phyloP scores from a whole-genome alignment of 75 land plant species.

The Selaginella tamariscina region DNA sequence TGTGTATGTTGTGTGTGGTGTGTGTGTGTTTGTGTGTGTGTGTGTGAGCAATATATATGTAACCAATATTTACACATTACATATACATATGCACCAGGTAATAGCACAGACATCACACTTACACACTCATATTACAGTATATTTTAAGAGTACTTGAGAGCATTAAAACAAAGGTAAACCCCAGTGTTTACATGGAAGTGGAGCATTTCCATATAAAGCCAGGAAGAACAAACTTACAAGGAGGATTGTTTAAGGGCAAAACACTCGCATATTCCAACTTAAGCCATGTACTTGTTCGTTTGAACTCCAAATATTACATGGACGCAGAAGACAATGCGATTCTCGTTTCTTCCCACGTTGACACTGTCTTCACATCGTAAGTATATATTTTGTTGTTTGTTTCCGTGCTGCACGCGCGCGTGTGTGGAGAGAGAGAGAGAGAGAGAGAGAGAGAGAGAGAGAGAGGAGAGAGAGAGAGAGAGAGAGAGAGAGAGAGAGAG shows the following conservation, averaged over 20 bases:
- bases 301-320: conserved; percentile 49
- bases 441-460: too few species aligned
- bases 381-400: not conserved
- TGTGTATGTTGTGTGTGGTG: conserved; percentile 1
- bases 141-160: conserved; percentile 42
- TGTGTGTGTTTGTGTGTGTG: not conserved
- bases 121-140: conserved; percentile 43
- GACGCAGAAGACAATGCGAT: conserved; percentile 73
- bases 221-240: conserved; percentile 39
- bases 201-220: conserved; percentile 56
- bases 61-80: not conserved
- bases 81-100: not conserved
- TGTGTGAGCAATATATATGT: not conserved
- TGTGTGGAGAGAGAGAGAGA: not conserved
- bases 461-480: too few species aligned
- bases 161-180: conserved; percentile 52
- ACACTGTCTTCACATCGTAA: conserved; percentile 91
- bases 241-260: conserved; percentile 73
- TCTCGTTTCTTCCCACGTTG: conserved; percentile 90
- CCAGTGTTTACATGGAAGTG: conserved; percentile 74
- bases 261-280: conserved; percentile 62
- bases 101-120: conserved; percentile 11
- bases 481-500: too few species aligned
- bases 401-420: too few species aligned
- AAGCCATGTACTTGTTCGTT: conserved; percentile 64